Percentiles rank a stretch among this genome's conserved stretches.
These are phyloP conservation scores for Perkinsus olseni DNA, from an alignment of 169 alveolate species.

Conservation along the genomic window DNA sequence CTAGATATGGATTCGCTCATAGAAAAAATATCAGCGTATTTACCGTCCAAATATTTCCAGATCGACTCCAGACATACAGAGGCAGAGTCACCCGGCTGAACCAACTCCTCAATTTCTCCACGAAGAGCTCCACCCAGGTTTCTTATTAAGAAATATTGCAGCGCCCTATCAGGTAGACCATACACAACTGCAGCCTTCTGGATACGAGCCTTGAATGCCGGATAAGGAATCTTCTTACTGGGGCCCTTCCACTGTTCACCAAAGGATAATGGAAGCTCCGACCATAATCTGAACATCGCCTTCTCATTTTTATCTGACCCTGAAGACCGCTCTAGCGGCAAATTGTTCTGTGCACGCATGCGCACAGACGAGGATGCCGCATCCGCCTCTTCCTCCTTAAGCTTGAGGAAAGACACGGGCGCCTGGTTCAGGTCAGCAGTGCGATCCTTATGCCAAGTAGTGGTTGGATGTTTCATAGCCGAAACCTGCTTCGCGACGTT, in stretches of 20 bases:
- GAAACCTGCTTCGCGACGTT: background rate
- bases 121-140: background rate
- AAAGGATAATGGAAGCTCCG: background rate
- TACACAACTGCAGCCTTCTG: background rate
- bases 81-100: background rate
- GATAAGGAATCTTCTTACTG: background rate
- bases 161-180: background rate
- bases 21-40: background rate
- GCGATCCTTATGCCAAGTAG: background rate
- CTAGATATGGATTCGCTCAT: background rate
- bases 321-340: background rate
- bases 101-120: background rate
- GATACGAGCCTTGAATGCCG: background rate
- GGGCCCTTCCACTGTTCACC: background rate
- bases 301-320: background rate
- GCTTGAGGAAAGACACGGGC: background rate
- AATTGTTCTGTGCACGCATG: background rate
- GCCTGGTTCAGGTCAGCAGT: background rate
- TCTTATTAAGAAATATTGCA: background rate
- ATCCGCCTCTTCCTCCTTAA: background rate
- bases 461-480: background rate
- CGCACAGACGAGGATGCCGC: background rate
- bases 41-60: background rate
- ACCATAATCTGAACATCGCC: background rate
- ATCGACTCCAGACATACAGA: background rate